Percentiles rank a stretch among this genome's conserved stretches.
phyloP scores from a whole-genome alignment of 2,329 filamentous ascomycete species.

The Cordyceps militaris region DNA sequence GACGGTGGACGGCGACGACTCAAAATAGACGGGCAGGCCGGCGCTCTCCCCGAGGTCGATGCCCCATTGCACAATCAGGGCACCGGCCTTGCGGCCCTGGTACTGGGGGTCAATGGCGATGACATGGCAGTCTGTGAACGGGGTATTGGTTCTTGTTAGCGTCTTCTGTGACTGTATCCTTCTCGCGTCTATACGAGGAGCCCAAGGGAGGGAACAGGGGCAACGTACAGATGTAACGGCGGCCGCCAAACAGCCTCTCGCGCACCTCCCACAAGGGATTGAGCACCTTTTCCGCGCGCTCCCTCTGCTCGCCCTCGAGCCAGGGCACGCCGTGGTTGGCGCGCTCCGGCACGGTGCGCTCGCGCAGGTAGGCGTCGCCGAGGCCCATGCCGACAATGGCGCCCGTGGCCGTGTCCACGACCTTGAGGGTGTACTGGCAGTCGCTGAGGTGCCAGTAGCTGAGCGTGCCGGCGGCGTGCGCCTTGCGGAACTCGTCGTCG shows the following conservation, averaged over 20 bases:
- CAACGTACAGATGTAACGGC: conserved; percentile 35
- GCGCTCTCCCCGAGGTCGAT: conserved; percentile 29
- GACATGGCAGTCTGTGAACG: conserved; percentile 30
- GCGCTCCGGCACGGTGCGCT: conserved; percentile 34
- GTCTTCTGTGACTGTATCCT: no score
- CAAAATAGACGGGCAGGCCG: conserved; percentile 38
- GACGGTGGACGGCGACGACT: conserved; percentile 35
- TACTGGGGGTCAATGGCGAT: conserved; percentile 37
- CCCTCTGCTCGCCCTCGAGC: conserved; percentile 37
- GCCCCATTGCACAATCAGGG: conserved; percentile 35
- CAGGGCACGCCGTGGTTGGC: conserved; percentile 37
- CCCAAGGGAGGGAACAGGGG: not conserved
- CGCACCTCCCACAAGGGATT: conserved; percentile 34
- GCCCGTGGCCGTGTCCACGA: conserved; percentile 35
- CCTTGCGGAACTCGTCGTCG: conserved; percentile 34
- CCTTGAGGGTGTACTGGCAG: conserved; percentile 41
- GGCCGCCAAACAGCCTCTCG: conserved; percentile 33
- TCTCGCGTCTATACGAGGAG: not conserved
- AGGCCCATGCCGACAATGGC: conserved; percentile 41
- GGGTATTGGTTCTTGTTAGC: conserved; percentile 10
- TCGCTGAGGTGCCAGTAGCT: conserved; percentile 32
- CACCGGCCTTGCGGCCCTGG: conserved; percentile 37
- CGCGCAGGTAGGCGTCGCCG: conserved; percentile 34
- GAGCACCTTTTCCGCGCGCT: conserved; percentile 36
- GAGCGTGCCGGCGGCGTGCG: conserved; percentile 34